These are phyloP conservation scores for Radiomyces spectabilis DNA, from an alignment of 192 early-diverging fungal species.

Conservation along the genomic window DNA sequence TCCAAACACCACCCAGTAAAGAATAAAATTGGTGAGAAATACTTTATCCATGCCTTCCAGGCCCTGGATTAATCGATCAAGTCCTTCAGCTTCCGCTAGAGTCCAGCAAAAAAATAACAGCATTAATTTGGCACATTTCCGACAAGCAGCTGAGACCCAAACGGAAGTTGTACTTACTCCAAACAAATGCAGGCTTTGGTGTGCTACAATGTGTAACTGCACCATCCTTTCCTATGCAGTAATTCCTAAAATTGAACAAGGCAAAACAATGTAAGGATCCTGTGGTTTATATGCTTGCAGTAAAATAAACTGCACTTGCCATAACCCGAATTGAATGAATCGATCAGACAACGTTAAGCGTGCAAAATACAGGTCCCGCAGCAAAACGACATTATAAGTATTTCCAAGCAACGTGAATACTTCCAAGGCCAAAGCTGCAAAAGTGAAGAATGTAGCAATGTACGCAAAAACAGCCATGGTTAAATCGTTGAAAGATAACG, in stretches of 20 bases:
- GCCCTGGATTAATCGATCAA: neutral
- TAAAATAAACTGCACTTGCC: neutral
- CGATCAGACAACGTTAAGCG: neutral
- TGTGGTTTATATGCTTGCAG: no score
- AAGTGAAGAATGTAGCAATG: constrained; percentile 15
- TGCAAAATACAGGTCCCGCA: constrained; percentile 15
- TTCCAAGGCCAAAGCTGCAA: constrained; percentile 18
- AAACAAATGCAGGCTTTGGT: constrained; percentile 6
- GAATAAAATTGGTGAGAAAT: constrained; percentile 10
- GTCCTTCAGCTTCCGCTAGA: neutral
- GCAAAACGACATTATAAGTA: constrained; percentile 14
- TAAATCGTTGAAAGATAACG: no score
- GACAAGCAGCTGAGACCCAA: neutral
- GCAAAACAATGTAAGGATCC: neutral
- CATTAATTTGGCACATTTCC: no score
- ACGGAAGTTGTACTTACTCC: neutral
- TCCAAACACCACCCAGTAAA: constrained; percentile 21
- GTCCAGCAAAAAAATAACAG: no score
- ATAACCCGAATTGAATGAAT: constrained; percentile 17
- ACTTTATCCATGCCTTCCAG: constrained; percentile 2
- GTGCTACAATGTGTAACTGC: neutral
- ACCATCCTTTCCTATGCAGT: constrained; percentile 10
- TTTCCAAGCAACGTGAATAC: constrained; percentile 22
- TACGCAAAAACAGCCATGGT: constrained; percentile 15
- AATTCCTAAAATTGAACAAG: constrained; percentile 2